These are phyloP conservation scores for Trametes maxima DNA, from an alignment of 768 basidiomycete genomes.

Conservation along the genomic window DNA sequence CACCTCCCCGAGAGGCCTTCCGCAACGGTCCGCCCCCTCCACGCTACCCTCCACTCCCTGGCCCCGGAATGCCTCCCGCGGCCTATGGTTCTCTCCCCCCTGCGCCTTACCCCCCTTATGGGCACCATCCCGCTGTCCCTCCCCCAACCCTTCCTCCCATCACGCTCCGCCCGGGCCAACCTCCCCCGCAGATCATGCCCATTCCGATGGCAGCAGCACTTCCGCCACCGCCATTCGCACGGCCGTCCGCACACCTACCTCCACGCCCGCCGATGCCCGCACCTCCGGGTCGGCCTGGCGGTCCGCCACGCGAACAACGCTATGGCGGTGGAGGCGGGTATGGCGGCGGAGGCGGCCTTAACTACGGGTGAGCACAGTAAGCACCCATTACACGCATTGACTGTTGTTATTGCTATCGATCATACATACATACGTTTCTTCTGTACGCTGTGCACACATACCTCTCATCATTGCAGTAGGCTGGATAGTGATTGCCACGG, in stretches of 20 bases:
- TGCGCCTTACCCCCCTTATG: constrained; percentile 10
- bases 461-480: background rate
- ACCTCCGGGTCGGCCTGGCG: constrained; percentile 9
- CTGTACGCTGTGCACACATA: background rate
- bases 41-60: constrained; percentile 14
- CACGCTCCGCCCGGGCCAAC: constrained; percentile 26
- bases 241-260: constrained; percentile 19
- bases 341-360: constrained; percentile 29
- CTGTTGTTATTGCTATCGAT: constrained; percentile 15
- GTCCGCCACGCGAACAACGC: constrained; percentile 20
- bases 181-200: constrained; percentile 20
- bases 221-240: constrained; percentile 20
- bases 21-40: constrained; percentile 33
- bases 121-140: constrained; percentile 6
- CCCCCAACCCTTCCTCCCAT: constrained; percentile 26
- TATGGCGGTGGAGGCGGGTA: constrained; percentile 20
- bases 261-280: constrained; percentile 27
- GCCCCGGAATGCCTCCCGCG: constrained; percentile 12
- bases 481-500: background rate
- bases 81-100: constrained; percentile 15
- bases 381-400: background rate
- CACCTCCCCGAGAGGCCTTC: constrained; percentile 40
- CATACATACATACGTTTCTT: background rate
- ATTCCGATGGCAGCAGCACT: constrained; percentile 8
- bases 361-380: constrained; percentile 32